Base-by-base conservation (phyloP, 305 asterid species). In the Salvia sclarea region DNA sequence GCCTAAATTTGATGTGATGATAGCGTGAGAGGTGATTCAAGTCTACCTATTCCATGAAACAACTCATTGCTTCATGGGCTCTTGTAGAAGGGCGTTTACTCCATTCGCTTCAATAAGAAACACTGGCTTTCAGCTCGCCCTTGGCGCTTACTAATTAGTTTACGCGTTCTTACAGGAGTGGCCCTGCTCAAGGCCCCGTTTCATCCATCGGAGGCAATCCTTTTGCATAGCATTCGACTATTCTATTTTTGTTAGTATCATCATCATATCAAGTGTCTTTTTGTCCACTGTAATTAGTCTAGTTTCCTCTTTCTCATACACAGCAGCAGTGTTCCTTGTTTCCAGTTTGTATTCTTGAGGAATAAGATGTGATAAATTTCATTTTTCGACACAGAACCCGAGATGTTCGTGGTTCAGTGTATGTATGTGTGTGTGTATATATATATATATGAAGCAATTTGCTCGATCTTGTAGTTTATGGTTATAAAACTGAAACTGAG, bases 201-300 rank as follows among this genome's bases (percentile, higher is more conserved):
- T 87, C 91, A 30, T 78, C 89, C 43, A 67, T 80, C 44, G 93
- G 93, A 40, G 91, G 91, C 68, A 86, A 90, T 70, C 96, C 96
- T 24, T 90, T 90, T 57, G 88, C 88, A 13, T 86, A 83, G 79
- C 16, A 5, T 58, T 61, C 28, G 31, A 54, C 62, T 5, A n/a
- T 8, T 9, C 35, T 9, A 25, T 17, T 2, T 35, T 48, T 14
- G 3, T 21, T 45, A 6, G 20, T 35, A 25, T 43, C 25, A 25
- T 31, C 35, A 12, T 52, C 8, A 7, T 11, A 14, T 49, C 40
- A 35, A 3, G 59, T 57, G 13, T 61, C 24, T 47, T 21, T 61
- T 30, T 44, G 20, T 59, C 35, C 30, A 20, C 38, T 43, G 44
- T 60, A n/a, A 41, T 64, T 58, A 47, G 45, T 59, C 61, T 53